Evolutionary conservation across 2,329 filamentous ascomycete species (phyloP).

Genomic region (Fusarium sp.): DNA sequence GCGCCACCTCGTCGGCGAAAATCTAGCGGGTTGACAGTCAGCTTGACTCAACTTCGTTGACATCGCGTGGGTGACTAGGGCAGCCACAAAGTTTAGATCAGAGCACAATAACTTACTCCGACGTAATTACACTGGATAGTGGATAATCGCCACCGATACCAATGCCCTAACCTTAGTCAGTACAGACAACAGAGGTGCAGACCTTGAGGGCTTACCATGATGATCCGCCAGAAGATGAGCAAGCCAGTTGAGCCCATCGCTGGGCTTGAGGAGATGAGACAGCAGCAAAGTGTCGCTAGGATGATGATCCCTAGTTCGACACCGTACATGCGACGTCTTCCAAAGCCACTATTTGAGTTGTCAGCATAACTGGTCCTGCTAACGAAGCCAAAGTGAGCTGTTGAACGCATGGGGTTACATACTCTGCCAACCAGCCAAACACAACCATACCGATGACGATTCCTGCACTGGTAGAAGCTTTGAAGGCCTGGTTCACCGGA

Average conservation of each 20-base stretch:
- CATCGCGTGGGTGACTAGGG: background rate
- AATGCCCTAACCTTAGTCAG: constrained; percentile 62
- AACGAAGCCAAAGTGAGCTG: background rate
- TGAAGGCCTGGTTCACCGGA: constrained; percentile 78
- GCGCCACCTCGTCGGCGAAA: constrained; percentile 84
- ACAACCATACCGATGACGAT: constrained; percentile 82
- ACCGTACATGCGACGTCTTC: constrained; percentile 86
- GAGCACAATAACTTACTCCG: constrained; percentile 64
- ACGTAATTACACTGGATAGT: constrained; percentile 79
- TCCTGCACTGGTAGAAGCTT: constrained; percentile 83
- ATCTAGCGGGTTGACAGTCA: constrained; percentile 58
- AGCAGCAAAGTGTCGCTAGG: constrained; percentile 75
- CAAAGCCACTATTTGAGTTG: constrained; percentile 62
- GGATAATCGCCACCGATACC: constrained; percentile 88
- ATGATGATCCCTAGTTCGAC: constrained; percentile 81
- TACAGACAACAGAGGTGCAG: background rate
- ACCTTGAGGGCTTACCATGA: constrained; percentile 65
- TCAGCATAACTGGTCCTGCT: constrained; percentile 22
- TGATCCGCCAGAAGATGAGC: constrained; percentile 80
- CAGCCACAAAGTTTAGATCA: constrained; percentile 28
- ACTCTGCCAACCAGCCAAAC: constrained; percentile 83
- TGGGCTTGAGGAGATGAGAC: constrained; percentile 71
- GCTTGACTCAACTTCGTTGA: constrained; percentile 2
- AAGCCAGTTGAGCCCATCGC: constrained; percentile 70
- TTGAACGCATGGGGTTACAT: constrained; percentile 27